Conservation (phyloP, 352 stramenopile genomes). For the Hyaloperonospora brassicae region DNA sequence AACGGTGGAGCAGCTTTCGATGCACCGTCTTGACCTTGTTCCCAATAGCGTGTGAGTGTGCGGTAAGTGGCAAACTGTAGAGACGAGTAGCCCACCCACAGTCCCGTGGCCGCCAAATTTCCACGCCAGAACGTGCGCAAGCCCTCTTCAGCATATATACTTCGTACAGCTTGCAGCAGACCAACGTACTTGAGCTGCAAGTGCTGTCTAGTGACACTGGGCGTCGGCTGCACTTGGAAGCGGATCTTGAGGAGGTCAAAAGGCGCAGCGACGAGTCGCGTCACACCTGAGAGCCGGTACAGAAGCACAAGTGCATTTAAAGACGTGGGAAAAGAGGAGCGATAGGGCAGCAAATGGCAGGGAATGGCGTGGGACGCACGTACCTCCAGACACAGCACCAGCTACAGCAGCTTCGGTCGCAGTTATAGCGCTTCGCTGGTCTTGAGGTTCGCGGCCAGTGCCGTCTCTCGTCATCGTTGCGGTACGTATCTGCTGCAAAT, state of each 20-base stretch:
- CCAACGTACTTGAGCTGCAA: conserved; percentile 39
- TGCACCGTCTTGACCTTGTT: conserved; percentile 11
- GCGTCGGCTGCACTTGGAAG: conserved; percentile 70
- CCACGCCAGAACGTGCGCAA: conserved; percentile 76
- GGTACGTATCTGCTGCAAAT: no score
- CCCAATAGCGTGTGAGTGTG: conserved; percentile 36
- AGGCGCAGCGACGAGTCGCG: conserved; percentile 62
- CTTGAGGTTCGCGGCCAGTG: no score
- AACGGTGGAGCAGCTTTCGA: conserved; percentile 1
- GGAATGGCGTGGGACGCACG: neutral
- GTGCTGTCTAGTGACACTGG: conserved; percentile 20
- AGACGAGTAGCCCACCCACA: conserved; percentile 79
- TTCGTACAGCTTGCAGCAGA: conserved; percentile 46
- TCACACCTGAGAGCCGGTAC: conserved; percentile 25
- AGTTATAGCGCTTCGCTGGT: conserved; percentile 16
- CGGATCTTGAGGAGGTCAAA: conserved; percentile 78
- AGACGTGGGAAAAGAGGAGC: neutral
- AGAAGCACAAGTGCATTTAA: neutral
- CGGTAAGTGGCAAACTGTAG: conserved; percentile 71
- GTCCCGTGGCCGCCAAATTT: conserved; percentile 62
- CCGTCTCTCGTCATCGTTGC: no score
- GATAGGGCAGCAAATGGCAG: neutral
- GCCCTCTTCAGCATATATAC: conserved; percentile 76
- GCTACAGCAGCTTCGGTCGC: conserved; percentile 46
- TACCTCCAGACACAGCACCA: conserved; percentile 57